phyloP scores from a whole-genome alignment of 345 rosid genomes.

The Pugionium dolabratum region DNA sequence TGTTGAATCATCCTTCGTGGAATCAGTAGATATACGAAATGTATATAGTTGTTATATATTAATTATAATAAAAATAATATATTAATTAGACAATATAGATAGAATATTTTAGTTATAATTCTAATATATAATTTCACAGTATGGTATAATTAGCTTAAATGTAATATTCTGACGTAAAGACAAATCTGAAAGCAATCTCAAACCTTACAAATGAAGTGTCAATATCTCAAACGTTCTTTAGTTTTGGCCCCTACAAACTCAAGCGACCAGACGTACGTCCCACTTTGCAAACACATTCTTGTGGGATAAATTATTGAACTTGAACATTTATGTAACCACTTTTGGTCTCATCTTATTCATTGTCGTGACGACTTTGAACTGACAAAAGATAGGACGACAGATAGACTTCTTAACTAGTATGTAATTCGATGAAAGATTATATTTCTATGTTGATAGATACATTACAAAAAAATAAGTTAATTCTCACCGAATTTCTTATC shows the following conservation, averaged over 20 bases:
- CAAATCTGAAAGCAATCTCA: not conserved
- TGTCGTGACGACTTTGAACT: slow-evolving; percentile 19
- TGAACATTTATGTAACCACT: not conserved
- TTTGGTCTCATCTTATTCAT: slow-evolving; percentile 28
- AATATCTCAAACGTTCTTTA: slow-evolving; percentile 8
- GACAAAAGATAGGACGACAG: slow-evolving; percentile 14
- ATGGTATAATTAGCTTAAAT: not conserved
- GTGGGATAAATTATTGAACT: slow-evolving; percentile 31
- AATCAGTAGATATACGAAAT: not conserved
- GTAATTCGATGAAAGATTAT: slow-evolving; percentile 2
- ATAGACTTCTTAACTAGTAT: not conserved
- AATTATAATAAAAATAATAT: not conserved
- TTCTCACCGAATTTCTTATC: too few relatives aligned
- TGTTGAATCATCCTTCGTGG: too few relatives aligned
- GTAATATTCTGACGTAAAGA: not conserved
- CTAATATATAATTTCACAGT: not conserved
- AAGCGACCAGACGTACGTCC: slow-evolving; percentile 19
- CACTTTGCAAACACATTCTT: slow-evolving; percentile 31
- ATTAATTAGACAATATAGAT: not conserved
- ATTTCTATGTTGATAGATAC: not conserved
- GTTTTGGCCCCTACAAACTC: slow-evolving; percentile 34
- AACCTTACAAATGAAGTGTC: slow-evolving; percentile 2
- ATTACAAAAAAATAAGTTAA: too few relatives aligned
- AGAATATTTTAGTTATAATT: not conserved
- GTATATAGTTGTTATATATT: too few relatives aligned